These are phyloP conservation scores for Ciborinia camelliae DNA, from an alignment of 2,329 filamentous ascomycete genomes.

Conservation along the genomic window DNA sequence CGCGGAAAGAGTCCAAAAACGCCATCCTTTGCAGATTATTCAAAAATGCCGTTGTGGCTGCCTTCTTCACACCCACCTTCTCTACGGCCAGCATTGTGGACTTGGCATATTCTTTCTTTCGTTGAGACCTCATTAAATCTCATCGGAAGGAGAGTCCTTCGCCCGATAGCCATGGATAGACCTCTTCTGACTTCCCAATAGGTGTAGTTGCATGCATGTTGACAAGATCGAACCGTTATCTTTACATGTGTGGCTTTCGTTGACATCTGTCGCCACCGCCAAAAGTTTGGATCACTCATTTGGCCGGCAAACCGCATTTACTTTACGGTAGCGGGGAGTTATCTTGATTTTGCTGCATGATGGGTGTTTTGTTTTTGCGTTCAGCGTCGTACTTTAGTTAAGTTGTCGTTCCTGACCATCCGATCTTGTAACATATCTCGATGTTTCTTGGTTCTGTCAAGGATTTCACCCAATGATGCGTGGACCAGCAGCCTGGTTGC, in stretches of 20 bases:
- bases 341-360: background rate
- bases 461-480: background rate
- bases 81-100: background rate
- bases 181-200: background rate
- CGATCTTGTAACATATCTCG: background rate
- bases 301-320: background rate
- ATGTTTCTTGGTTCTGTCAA: background rate
- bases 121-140: background rate
- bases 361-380: background rate
- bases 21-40: background rate
- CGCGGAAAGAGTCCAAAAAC: background rate
- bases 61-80: background rate
- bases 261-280: background rate
- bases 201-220: background rate
- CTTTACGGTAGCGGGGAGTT: background rate
- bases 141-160: background rate
- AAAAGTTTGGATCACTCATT: background rate
- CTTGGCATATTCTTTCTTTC: background rate
- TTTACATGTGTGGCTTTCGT: background rate
- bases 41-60: background rate
- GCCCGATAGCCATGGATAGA: background rate
- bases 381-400: background rate
- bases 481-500: background rate
- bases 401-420: background rate
- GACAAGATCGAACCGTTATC: background rate